A percentile compares a stretch with the other conserved stretches of the same genome.
These are phyloP conservation scores for Pseudoneurospora amorphoporcata DNA, from an alignment of 495 filamentous ascomycete genomes.

Conservation along the genomic window DNA sequence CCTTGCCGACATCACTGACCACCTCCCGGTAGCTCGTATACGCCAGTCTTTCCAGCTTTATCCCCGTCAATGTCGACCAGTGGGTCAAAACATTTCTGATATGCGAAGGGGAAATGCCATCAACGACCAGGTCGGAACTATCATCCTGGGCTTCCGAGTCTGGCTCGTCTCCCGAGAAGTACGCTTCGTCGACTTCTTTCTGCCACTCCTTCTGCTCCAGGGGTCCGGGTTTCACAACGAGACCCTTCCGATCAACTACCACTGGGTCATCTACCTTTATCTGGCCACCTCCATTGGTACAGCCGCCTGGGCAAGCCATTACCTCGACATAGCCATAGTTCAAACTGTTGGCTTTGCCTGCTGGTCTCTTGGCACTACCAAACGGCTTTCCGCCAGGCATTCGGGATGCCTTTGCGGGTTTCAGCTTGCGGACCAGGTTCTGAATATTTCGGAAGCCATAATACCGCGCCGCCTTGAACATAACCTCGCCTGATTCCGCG, in stretches of 20 bases:
- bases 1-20: slow-evolving; percentile 86
- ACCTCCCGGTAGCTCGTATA: slow-evolving; percentile 86
- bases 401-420: slow-evolving; percentile 62
- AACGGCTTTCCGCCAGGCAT: slow-evolving; percentile 60
- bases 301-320: slow-evolving; percentile 97
- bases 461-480: slow-evolving; percentile 79
- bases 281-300: slow-evolving; percentile 95
- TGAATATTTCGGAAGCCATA: slow-evolving; percentile 98
- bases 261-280: slow-evolving; percentile 74
- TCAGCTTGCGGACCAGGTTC: slow-evolving; percentile 83
- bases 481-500: slow-evolving; percentile 37
- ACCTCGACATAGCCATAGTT: slow-evolving; percentile 92
- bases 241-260: slow-evolving; percentile 32
- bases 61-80: slow-evolving; percentile 63
- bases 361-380: slow-evolving; percentile 36
- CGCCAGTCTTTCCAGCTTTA: slow-evolving; percentile 60
- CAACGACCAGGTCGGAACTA: slow-evolving; percentile 30
- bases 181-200: slow-evolving; percentile 80
- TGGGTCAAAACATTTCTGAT: slow-evolving; percentile 51
- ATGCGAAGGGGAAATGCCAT: slow-evolving; percentile 46
- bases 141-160: slow-evolving; percentile 18
- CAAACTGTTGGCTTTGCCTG: slow-evolving; percentile 30
- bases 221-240: slow-evolving; percentile 46
- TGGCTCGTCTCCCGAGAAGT: slow-evolving; percentile 70
- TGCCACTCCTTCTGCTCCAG: slow-evolving; percentile 82